These are phyloP conservation scores for Fusarium palustre DNA, from an alignment of 2,329 filamentous ascomycete genomes.

Conservation along the genomic window DNA sequence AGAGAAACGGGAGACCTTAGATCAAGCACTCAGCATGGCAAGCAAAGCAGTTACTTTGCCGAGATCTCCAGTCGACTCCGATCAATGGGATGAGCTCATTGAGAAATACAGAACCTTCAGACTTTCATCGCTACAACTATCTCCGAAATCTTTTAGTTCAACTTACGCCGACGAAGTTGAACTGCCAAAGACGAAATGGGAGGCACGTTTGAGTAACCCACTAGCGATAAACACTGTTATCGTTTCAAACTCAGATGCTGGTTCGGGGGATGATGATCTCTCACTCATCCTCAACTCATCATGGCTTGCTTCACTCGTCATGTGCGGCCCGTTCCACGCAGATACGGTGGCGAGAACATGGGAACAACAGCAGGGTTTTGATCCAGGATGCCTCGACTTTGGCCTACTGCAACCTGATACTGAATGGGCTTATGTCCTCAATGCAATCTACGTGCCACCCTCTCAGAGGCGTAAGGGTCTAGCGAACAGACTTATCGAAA, in stretches of 20 bases:
- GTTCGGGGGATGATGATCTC: background rate
- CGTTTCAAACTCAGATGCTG: background rate
- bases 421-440: constrained; percentile 14
- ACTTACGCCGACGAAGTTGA: constrained; percentile 10
- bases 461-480: constrained; percentile 25
- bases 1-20: background rate
- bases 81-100: constrained; percentile 12
- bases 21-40: background rate
- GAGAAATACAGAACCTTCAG: constrained; percentile 22
- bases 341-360: background rate
- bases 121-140: constrained; percentile 14
- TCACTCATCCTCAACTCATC: constrained; percentile 1
- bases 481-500: constrained; percentile 8
- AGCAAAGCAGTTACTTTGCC: constrained; percentile 1
- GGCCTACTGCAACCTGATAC: background rate
- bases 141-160: constrained; percentile 30
- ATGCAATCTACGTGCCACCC: constrained; percentile 30
- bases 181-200: constrained; percentile 8
- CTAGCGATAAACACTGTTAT: constrained; percentile 7
- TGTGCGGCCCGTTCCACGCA: constrained; percentile 21
- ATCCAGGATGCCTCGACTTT: background rate
- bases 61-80: background rate
- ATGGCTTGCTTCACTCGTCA: constrained; percentile 27
- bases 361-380: background rate
- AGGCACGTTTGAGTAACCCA: constrained; percentile 12